A percentile compares a stretch with the other conserved stretches of the same genome.
phyloP scores from a whole-genome alignment of 306 rosid species.

The Vicia faba region DNA sequence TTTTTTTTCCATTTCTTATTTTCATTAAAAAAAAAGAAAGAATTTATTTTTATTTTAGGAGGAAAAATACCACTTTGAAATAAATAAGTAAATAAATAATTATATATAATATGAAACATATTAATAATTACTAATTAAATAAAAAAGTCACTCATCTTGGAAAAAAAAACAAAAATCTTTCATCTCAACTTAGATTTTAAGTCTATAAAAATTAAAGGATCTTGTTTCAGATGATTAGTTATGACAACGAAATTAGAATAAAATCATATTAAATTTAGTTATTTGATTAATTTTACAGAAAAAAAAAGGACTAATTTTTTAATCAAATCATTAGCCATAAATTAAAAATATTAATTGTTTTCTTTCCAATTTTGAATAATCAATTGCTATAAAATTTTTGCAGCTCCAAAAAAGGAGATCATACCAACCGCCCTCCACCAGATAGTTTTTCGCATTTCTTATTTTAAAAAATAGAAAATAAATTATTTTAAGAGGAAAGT shows the following conservation, averaged over 20 bases:
- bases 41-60: neutral
- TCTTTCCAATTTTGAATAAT: no score
- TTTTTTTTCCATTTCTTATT: neutral
- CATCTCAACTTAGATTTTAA: neutral
- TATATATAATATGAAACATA: neutral
- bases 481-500: no score
- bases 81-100: neutral
- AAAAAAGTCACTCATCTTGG: neutral
- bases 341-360: neutral
- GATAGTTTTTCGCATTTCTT: no score
- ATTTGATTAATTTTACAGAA: no score
- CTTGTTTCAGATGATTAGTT: neutral
- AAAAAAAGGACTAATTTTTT: no score
- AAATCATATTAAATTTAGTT: neutral
- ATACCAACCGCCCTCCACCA: no score
- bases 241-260: neutral
- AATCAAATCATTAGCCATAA: neutral
- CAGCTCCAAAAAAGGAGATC: no score
- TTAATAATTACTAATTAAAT: slow-evolving; percentile 2
- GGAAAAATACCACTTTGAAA: slow-evolving; percentile 2
- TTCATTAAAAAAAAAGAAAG: neutral
- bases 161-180: neutral
- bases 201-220: neutral
- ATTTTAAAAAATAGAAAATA: no score
- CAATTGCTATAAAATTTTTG: no score